These are phyloP conservation scores for Plectosphaerella sp. DNA, from an alignment of 2,329 filamentous ascomycete species.

Conservation along the genomic window DNA sequence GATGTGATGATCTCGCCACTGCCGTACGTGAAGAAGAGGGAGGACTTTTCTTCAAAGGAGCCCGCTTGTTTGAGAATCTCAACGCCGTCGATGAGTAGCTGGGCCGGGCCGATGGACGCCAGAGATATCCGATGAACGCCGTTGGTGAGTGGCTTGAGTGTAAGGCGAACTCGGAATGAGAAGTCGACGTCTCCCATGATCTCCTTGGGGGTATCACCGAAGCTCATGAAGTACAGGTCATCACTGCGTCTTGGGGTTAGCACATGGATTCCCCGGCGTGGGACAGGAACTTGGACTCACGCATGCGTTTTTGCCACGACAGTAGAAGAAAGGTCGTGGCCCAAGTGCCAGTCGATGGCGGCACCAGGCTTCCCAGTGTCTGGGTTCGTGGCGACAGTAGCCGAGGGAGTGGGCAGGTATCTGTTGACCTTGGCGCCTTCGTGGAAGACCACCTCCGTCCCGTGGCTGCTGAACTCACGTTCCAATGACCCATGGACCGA, in stretches of 20 bases:
- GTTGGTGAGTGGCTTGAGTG: not conserved
- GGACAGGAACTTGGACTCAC: not conserved
- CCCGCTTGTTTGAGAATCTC: not conserved
- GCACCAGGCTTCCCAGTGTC: not conserved
- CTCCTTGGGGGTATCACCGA: not conserved
- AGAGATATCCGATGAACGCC: not conserved
- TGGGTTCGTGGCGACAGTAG: not conserved
- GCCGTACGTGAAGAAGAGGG: not conserved
- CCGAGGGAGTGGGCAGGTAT: not conserved
- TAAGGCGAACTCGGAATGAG: not conserved
- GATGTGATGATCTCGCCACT: not conserved
- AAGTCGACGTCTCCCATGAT: not conserved
- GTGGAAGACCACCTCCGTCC: not conserved
- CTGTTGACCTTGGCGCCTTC: not conserved
- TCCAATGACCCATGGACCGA: constrained; percentile 1
- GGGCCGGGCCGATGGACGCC: not conserved
- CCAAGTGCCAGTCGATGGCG: not conserved
- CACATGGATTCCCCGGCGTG: no score
- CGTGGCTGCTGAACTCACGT: not conserved
- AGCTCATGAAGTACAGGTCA: constrained; percentile 1
- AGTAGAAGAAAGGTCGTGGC: not conserved
- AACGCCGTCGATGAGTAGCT: not conserved
- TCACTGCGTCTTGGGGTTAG: not conserved
- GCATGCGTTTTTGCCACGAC: not conserved
- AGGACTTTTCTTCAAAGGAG: not conserved